phyloP scores from a whole-genome alignment of 257 asterid genomes.

The Salvia miltiorrhiza region DNA sequence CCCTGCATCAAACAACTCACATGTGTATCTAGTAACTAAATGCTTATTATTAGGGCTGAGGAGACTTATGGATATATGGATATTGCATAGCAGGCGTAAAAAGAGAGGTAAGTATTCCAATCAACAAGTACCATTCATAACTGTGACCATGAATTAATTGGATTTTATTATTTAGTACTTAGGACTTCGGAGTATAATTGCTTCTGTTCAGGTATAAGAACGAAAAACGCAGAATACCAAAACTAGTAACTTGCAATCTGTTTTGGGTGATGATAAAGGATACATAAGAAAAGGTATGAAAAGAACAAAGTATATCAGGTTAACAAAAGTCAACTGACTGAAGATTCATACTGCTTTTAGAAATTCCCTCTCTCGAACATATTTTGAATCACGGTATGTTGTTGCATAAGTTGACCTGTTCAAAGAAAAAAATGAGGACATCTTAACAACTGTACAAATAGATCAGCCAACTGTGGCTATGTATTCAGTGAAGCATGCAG shows the following conservation, averaged over 20 bases:
- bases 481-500: neutral
- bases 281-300: neutral
- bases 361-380: slow-evolving; percentile 87
- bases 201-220: neutral
- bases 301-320: neutral
- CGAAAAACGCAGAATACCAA: neutral
- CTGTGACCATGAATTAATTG: neutral
- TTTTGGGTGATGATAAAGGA: neutral
- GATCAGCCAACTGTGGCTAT: neutral
- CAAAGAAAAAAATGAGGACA: slow-evolving; percentile 3
- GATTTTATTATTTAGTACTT: neutral
- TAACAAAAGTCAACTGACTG: slow-evolving; percentile 3
- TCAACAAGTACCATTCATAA: neutral
- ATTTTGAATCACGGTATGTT: slow-evolving; percentile 87
- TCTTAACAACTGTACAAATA: slow-evolving; percentile 1
- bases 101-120: neutral
- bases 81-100: neutral
- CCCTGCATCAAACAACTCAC: neutral
- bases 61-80: neutral
- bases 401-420: slow-evolving; percentile 96
- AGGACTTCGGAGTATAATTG: neutral
- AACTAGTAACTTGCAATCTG: slow-evolving; percentile 1
- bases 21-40: neutral
- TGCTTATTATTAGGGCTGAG: neutral
- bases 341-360: slow-evolving; percentile 64